Evolutionary conservation across 2,329 filamentous ascomycete genomes (phyloP).

Genomic region (Trichothecium roseum): DNA sequence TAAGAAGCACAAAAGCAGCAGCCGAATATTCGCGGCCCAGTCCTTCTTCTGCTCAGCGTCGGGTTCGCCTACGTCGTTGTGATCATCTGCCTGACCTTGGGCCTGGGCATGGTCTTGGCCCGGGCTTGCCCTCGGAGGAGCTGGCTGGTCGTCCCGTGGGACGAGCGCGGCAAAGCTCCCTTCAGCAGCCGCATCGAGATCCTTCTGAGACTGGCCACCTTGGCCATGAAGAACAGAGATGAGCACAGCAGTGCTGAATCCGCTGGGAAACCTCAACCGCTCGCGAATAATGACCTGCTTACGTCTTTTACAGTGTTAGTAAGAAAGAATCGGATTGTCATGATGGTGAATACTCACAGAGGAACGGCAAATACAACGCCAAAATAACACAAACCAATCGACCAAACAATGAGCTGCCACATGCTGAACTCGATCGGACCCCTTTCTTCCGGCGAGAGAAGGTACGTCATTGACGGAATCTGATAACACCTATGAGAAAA

Average conservation of each 20-base stretch:
- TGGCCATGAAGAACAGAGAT: constrained; percentile 79
- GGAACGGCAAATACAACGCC: constrained; percentile 95
- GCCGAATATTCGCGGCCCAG: constrained; percentile 38
- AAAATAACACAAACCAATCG: constrained; percentile 87
- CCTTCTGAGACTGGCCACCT: constrained; percentile 20
- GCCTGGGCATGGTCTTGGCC: constrained; percentile 13
- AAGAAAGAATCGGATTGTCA: neutral
- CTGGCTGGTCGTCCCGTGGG: constrained; percentile 14
- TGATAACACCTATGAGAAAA: constrained; percentile 12
- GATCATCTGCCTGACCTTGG: constrained; percentile 14
- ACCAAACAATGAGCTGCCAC: constrained; percentile 79
- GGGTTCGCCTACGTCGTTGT: constrained; percentile 22
- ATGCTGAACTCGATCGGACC: constrained; percentile 64
- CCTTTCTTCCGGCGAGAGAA: constrained; percentile 67
- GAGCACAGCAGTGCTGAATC: constrained; percentile 88
- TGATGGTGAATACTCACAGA: constrained; percentile 33
- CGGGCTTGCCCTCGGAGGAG: constrained; percentile 1
- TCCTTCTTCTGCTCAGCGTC: constrained; percentile 16
- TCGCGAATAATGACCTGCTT: constrained; percentile 89
- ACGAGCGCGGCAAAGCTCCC: constrained; percentile 33
- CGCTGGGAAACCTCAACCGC: constrained; percentile 86
- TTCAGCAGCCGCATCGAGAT: constrained; percentile 22
- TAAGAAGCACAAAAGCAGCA: constrained; percentile 46
- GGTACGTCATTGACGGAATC: constrained; percentile 82
- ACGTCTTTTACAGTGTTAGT: constrained; percentile 30